Conservation (phyloP, 2,329 filamentous ascomycete species). For the Hansfordia pulvinata region DNA sequence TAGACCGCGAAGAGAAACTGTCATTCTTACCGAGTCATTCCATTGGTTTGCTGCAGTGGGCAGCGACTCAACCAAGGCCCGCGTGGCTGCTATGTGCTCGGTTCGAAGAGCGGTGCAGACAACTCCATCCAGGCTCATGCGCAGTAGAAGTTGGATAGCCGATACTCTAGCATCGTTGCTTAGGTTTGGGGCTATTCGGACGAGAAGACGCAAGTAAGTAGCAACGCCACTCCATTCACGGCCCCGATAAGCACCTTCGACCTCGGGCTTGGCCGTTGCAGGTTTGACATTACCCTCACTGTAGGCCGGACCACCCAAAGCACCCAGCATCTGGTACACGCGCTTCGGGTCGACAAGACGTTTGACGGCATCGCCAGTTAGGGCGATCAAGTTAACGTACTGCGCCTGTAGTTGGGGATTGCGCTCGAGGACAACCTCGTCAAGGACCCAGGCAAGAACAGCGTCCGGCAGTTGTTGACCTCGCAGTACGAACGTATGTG, state of each 20-base stretch:
- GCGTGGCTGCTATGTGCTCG: constrained; percentile 20
- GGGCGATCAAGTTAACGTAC: constrained; percentile 42
- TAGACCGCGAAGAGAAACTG: background rate
- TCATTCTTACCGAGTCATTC: constrained; percentile 26
- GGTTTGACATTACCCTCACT: constrained; percentile 18
- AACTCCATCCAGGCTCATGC: constrained; percentile 39
- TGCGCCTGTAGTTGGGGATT: constrained; percentile 41
- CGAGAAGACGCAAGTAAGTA: constrained; percentile 28
- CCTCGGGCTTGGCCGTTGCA: constrained; percentile 11
- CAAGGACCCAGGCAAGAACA: constrained; percentile 52
- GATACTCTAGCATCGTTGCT: constrained; percentile 22
- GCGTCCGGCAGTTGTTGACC: constrained; percentile 42
- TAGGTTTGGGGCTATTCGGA: constrained; percentile 21
- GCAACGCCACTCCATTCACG: constrained; percentile 31
- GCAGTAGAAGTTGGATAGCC: constrained; percentile 32
- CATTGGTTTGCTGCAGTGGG: constrained; percentile 19
- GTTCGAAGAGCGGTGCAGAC: constrained; percentile 17
- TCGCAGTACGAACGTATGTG: constrained; percentile 35
- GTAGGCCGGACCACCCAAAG: constrained; percentile 40
- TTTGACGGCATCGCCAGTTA: constrained; percentile 26
- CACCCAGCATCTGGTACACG: constrained; percentile 39
- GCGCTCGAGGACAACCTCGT: constrained; percentile 41
- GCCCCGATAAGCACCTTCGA: constrained; percentile 16
- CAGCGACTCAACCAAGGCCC: constrained; percentile 27
- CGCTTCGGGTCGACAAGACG: constrained; percentile 28